Conservation (phyloP, 192 early-diverging fungal species). For the Entomortierella lignicola region DNA sequence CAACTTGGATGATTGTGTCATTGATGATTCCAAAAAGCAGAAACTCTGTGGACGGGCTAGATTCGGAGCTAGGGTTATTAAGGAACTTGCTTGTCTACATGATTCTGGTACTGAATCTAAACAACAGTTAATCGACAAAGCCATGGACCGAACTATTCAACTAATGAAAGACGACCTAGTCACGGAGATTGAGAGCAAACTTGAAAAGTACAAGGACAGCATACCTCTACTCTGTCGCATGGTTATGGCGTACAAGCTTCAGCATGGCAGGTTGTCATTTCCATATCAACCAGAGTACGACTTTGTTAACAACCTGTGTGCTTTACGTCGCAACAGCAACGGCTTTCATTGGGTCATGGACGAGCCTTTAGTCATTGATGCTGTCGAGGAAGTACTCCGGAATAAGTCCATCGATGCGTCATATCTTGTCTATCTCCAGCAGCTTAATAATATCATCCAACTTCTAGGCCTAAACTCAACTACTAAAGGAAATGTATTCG, state of each 20-base stretch:
- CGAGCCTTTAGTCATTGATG: conserved; percentile 32
- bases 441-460: conserved; percentile 9
- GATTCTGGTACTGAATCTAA: too few species aligned
- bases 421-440: conserved; percentile 19
- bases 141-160: too few species aligned
- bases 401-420: conserved; percentile 2
- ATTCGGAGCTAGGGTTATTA: conserved; percentile 17
- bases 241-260: conserved; percentile 36
- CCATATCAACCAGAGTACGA: too few species aligned
- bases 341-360: conserved; percentile 26
- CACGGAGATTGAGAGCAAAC: too few species aligned
- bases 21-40: conserved; percentile 9
- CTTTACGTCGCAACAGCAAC: neutral
- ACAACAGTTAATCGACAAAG: too few species aligned
- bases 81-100: conserved; percentile 20
- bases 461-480: conserved; percentile 23
- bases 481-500: conserved; percentile 13
- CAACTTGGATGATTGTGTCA: conserved; percentile 1
- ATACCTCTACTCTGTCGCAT: conserved; percentile 30
- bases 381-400: conserved; percentile 21
- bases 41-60: conserved; percentile 15
- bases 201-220: conserved; percentile 17
- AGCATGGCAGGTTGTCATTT: neutral
- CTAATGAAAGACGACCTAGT: too few species aligned
- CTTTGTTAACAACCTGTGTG: conserved; percentile 7